Percentiles rank a stretch among this genome's conserved stretches.
Evolutionary conservation across 1,284 basidiomycete species (phyloP).

Genomic region (Volvariella surrecta): DNA sequence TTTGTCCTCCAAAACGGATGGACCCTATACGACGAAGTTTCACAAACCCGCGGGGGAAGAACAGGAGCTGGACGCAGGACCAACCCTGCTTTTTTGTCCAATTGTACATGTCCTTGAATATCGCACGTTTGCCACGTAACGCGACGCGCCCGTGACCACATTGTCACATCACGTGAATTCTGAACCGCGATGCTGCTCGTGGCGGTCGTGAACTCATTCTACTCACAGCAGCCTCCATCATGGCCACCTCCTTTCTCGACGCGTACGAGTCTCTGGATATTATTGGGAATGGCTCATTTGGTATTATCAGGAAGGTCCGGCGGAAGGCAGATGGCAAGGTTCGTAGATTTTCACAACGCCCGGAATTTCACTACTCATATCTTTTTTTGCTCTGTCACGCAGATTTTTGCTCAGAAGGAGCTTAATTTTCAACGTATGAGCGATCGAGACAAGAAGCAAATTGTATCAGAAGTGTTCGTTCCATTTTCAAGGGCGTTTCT

Average conservation of each 20-base stretch:
- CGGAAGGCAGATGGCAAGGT: conserved; percentile 82
- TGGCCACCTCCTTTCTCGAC: conserved; percentile 43
- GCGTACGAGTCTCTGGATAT: conserved; percentile 84
- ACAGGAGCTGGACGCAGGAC: too few species aligned
- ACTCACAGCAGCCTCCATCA: conserved; percentile 7
- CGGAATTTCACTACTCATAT: background rate
- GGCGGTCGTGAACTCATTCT: background rate
- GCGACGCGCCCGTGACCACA: background rate
- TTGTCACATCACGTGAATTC: conserved; percentile 1
- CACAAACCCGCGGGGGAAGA: too few species aligned
- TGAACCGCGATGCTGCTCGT: background rate
- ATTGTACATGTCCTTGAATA: too few species aligned
- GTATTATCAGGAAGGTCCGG: conserved; percentile 89
- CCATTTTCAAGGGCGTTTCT: background rate
- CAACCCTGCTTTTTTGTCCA: too few species aligned
- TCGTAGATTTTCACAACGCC: conserved; percentile 21
- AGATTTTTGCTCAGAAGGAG: conserved; percentile 91
- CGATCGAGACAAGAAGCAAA: conserved; percentile 88
- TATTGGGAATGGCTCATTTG: conserved; percentile 97
- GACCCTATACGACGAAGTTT: too few species aligned
- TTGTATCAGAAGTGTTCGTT: conserved; percentile 94
- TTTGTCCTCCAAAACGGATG: too few species aligned
- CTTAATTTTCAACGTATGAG: conserved; percentile 94
- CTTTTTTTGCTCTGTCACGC: conserved; percentile 3
- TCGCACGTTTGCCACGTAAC: too few species aligned